Base-by-base conservation (phyloP, 768 basidiomycete species). In the Daedaleopsis nitida region DNA sequence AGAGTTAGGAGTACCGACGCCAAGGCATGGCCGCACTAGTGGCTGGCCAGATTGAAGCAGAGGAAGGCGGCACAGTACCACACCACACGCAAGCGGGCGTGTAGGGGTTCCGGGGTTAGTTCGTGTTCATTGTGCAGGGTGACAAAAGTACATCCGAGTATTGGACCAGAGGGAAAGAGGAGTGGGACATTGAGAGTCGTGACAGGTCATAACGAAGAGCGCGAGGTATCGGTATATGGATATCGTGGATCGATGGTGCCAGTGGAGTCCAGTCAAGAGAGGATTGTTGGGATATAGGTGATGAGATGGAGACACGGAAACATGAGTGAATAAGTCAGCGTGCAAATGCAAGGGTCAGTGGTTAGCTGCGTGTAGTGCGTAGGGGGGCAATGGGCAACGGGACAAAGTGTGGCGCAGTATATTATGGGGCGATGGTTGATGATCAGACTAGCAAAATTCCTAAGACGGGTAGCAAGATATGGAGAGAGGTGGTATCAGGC, bases 281-380 rank as follows among this genome's bases (percentile, higher is more conserved):
- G 10, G 14, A 16, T 32, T 17, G 13, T 11, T 42, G 39, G 11
- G 4, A 42, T 42, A 42, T 3, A 42, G 39, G 17, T 17, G 7
- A 3, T 32, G 42, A 43, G 42, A 43, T 43, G 55, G 35, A 27
- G 23, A 53, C 45, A 50, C 5, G 13, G 57, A 50, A 49, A 9
- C 12, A 11, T 42, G 57, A 55, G 48, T 34, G 9, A 58, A 63
- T 63, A 63, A 63, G 57, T 63, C 62, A 63, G 47, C 48, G 48
- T 55, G 56, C 48, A 38, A 55, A 10, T 16, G 19, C 6, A 39
- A 19, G 14, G 35, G 27, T 32, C 7, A 32, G 27, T 7, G 7
- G 27, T 32, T 32, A 32, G 27, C 7, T 32, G 27, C 27, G 27
- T 32, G 27, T 32, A 32, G 27, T 32, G 7, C 7, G 27, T 7